Evolutionary conservation across 75 land plant genomes (phyloP).

Genomic region (Pinus tabuliformis): DNA sequence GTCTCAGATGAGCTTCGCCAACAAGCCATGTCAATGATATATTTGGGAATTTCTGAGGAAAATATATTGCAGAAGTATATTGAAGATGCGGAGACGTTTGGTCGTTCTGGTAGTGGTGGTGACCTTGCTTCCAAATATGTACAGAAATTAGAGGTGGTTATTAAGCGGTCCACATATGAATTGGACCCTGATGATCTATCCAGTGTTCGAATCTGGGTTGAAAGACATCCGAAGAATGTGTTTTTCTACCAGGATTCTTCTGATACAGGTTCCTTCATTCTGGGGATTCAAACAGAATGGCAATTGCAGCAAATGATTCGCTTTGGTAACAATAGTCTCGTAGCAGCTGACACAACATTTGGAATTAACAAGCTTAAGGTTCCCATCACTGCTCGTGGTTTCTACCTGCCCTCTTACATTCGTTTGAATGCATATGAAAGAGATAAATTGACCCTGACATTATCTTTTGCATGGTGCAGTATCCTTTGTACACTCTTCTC

Average conservation of each 20-base stretch:
- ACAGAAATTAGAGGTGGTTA: conserved; percentile 66
- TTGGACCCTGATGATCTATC: conserved; percentile 66
- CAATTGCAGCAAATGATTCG: conserved; percentile 76
- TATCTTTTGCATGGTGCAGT: conserved; percentile 35
- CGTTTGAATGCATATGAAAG: neutral
- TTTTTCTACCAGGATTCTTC: conserved; percentile 66
- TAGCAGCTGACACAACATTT: conserved; percentile 75
- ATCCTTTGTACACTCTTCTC: conserved; percentile 69
- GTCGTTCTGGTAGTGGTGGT: conserved; percentile 45
- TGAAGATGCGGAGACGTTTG: conserved; percentile 55
- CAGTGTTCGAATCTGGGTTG: conserved; percentile 69
- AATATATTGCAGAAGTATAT: conserved; percentile 63
- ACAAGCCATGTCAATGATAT: conserved; percentile 75
- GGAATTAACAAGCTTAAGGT: conserved; percentile 76
- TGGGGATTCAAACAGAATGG: conserved; percentile 92
- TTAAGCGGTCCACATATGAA: conserved; percentile 71
- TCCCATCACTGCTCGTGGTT: neutral
- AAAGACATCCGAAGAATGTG: conserved; percentile 57
- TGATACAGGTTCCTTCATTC: conserved; percentile 56
- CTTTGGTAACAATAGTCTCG: conserved; percentile 67
- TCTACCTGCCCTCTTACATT: neutral
- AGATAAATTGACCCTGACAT: neutral
- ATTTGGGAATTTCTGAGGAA: conserved; percentile 73
- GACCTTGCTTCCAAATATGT: conserved; percentile 67
- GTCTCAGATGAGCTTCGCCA: conserved; percentile 65